These are phyloP conservation scores for Cyberlindnera maritima DNA, from an alignment of 805 yeast genomes.

Conservation along the genomic window DNA sequence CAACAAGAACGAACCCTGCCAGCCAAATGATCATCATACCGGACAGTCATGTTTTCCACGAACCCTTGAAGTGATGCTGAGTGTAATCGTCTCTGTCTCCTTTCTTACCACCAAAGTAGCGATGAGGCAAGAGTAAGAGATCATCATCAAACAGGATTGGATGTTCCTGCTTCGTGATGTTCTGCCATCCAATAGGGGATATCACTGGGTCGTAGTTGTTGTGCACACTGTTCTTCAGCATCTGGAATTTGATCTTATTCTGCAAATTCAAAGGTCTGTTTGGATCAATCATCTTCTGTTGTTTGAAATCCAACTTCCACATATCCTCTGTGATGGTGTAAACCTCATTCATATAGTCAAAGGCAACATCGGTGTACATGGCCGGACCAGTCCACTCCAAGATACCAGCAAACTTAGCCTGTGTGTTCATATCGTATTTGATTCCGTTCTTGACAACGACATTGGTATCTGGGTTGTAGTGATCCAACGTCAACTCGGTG, in stretches of 20 bases:
- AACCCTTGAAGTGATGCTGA: slow-evolving; percentile 57
- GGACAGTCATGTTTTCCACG: slow-evolving; percentile 43
- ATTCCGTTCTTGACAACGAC: slow-evolving; percentile 27
- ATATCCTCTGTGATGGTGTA: slow-evolving; percentile 3
- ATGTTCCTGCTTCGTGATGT: slow-evolving; percentile 16
- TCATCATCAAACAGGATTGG: slow-evolving; percentile 45
- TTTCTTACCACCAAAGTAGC: slow-evolving; percentile 54
- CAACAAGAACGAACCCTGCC: no score
- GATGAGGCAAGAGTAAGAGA: slow-evolving; percentile 66
- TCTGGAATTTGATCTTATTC: slow-evolving; percentile 7
- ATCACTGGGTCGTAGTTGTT: slow-evolving; percentile 14
- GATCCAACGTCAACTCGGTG: slow-evolving; percentile 46
- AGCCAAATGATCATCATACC: neutral
- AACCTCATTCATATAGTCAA: slow-evolving; percentile 32
- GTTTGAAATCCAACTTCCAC: slow-evolving; percentile 9
- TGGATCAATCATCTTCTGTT: slow-evolving; percentile 15
- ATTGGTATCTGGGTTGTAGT: slow-evolving; percentile 32
- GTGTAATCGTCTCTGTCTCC: slow-evolving; percentile 47
- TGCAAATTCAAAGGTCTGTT: slow-evolving; percentile 13
- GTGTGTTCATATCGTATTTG: slow-evolving; percentile 37
- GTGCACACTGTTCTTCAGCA: slow-evolving; percentile 8
- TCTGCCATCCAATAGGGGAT: slow-evolving; percentile 18
- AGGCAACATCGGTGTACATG: slow-evolving; percentile 45
- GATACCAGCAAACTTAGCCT: slow-evolving; percentile 56
- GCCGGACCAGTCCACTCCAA: slow-evolving; percentile 54